Percentiles rank a stretch among this genome's conserved stretches.
Conservation (phyloP, 1,139 yeast genomes). For the Taphrina betulina region DNA sequence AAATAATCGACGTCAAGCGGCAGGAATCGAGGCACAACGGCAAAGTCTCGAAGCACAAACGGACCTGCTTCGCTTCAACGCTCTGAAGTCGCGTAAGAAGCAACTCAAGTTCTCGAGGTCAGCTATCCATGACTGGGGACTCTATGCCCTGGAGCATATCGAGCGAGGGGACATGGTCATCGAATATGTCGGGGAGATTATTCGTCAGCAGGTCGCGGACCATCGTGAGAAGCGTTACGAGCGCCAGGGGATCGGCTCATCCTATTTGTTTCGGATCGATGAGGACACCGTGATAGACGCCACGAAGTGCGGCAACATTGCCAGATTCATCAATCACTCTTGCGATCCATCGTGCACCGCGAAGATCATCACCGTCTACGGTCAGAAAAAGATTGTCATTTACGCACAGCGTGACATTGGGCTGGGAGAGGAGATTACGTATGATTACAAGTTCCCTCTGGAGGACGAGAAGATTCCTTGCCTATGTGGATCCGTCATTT, state of each 20-base stretch:
- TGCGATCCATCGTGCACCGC: conserved; percentile 90
- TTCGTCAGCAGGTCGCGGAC: conserved; percentile 93
- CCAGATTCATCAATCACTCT: conserved; percentile 92
- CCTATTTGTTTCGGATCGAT: conserved; percentile 87
- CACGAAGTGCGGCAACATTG: conserved; percentile 94
- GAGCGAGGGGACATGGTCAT: conserved; percentile 95
- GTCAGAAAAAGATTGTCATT: conserved; percentile 88
- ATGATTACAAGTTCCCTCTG: conserved; percentile 91
- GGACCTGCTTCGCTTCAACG: conserved; percentile 58
- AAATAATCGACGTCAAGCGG: conserved; percentile 83
- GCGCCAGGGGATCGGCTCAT: conserved; percentile 91
- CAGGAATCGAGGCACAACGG: conserved; percentile 80
- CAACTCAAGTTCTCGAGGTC: conserved; percentile 95
- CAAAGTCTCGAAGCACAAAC: conserved; percentile 78
- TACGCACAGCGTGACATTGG: conserved; percentile 85
- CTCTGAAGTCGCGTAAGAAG: conserved; percentile 80
- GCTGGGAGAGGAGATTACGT: conserved; percentile 75
- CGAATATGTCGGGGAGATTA: conserved; percentile 96
- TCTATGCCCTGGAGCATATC: conserved; percentile 91
- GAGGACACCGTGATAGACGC: conserved; percentile 96
- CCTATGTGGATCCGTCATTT: conserved; percentile 89
- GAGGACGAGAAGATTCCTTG: conserved; percentile 90
- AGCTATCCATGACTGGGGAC: conserved; percentile 97
- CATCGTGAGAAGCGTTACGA: conserved; percentile 82
- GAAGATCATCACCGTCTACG: conserved; percentile 91